These are phyloP conservation scores for Flueggea neowawraea DNA, from an alignment of 441 rosid genomes.

Conservation along the genomic window DNA sequence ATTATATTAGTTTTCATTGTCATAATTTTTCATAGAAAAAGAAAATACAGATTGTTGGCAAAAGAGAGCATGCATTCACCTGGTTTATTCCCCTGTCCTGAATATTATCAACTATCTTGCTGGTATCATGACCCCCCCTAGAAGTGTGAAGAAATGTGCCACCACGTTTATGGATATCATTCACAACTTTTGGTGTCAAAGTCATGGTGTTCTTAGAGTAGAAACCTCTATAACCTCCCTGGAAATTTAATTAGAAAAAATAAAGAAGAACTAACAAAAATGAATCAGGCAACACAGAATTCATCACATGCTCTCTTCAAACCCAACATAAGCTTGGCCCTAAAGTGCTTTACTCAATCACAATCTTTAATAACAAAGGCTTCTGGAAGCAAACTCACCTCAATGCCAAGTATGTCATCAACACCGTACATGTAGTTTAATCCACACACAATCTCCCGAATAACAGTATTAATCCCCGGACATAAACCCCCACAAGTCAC, in stretches of 20 bases:
- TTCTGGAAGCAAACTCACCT: slow-evolving; percentile 34
- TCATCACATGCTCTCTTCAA: no score
- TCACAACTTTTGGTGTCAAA: slow-evolving; percentile 47
- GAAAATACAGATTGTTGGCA: no score
- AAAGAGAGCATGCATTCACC: slow-evolving; percentile 16
- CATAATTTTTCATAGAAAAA: no score
- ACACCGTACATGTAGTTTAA: slow-evolving; percentile 81
- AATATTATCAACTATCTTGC: slow-evolving; percentile 52
- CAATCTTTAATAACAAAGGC: no score
- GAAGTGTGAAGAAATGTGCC: slow-evolving; percentile 53
- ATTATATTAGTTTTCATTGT: no score
- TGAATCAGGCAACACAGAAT: neutral
- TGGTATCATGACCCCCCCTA: slow-evolving; percentile 49
- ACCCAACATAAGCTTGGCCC: no score
- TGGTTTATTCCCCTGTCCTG: slow-evolving; percentile 60
- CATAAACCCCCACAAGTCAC: slow-evolving; percentile 97
- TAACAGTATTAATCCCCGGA: slow-evolving; percentile 87
- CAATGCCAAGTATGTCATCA: slow-evolving; percentile 59
- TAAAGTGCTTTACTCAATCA: no score
- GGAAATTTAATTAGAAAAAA: slow-evolving; percentile 9
- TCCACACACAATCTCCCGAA: slow-evolving; percentile 91
- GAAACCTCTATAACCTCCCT: slow-evolving; percentile 53
- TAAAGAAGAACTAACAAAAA: neutral
- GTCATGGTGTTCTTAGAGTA: slow-evolving; percentile 41
- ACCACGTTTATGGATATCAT: slow-evolving; percentile 57